Conservation (phyloP, 352 stramenopile species). For the Pythium brachiatum region DNA sequence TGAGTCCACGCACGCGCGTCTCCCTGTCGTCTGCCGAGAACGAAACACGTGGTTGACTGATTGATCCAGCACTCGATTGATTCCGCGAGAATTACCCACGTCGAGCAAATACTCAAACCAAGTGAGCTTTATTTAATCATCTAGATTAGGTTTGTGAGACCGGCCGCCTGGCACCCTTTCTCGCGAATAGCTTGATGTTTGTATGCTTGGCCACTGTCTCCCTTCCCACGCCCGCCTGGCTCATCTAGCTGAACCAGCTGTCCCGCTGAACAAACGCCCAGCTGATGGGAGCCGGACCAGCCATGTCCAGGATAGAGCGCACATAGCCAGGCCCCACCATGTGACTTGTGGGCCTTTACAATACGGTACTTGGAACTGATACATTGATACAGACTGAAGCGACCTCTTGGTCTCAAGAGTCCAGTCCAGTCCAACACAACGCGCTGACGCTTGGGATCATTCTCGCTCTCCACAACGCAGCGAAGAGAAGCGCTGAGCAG, state of each 20-base stretch:
- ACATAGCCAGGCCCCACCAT: background rate
- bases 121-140: background rate
- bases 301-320: background rate
- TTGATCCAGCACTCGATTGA: background rate
- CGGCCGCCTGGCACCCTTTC: background rate
- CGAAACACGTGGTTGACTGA: background rate
- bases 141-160: background rate
- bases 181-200: background rate
- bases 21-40: too few relatives aligned
- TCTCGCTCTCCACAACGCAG: too few relatives aligned
- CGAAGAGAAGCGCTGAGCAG: too few relatives aligned
- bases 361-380: too few relatives aligned
- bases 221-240: background rate
- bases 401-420: too few relatives aligned
- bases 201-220: background rate
- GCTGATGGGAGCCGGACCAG: background rate
- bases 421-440: background rate
- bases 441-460: background rate
- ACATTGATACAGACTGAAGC: too few relatives aligned
- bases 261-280: background rate
- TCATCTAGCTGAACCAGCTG: background rate
- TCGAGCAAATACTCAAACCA: background rate
- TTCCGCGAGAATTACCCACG: background rate
- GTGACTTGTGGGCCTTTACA: too few relatives aligned
- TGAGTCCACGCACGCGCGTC: too few relatives aligned